Base-by-base conservation (phyloP, 495 filamentous ascomycete genomes). In the Aspergillus olivimuriae region DNA sequence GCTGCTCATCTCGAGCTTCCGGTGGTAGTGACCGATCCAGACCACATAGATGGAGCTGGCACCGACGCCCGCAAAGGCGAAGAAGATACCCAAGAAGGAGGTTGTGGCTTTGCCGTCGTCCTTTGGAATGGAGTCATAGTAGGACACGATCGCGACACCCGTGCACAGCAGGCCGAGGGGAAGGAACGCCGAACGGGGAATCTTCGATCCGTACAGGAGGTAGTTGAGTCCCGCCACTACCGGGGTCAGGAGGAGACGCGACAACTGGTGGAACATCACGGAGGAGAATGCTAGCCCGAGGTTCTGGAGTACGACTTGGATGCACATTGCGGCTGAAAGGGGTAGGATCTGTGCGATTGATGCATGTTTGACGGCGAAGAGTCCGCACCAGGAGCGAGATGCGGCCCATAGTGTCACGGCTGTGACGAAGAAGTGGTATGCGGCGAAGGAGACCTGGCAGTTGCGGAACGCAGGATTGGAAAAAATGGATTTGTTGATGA, bases 401-500 rank as follows among this genome's bases (percentile, higher is more conserved):
- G 84, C 71, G 39, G 70, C 60, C 60, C 74, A 86, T 26, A 87
- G 68, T 24, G 81, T 82, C 15, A 78, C 55, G 51, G 67, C 82
- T 34, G 83, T 87, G 66, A 83, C 70, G 59, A 80, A 71, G 69
- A 88, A 87, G 61, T 87, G 84, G 62, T 86, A 84, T 24, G 77
- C 64, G 15, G 82, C 82, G 53, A 87, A 86, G 28, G 82, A 75
- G 21, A 84, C 68, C 62, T 87, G 84, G 43, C 73, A 76, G 23
- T 81, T 68, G 46, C 77, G 78, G 50, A 87, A 73, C 39, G 73
- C 75, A 16, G 77, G 72, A 46, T 84, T 73, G 17, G 79, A 76
- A 62, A 88, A 86, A 52, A 88, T 84, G 34, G 72, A 74, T 62
- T 88, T 87, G 63, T 87, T 88, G 30, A 78, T 84, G 59, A 87